Conservation (phyloP, 2,329 filamentous ascomycete genomes). For the Colletotrichum lindemuthianum region DNA sequence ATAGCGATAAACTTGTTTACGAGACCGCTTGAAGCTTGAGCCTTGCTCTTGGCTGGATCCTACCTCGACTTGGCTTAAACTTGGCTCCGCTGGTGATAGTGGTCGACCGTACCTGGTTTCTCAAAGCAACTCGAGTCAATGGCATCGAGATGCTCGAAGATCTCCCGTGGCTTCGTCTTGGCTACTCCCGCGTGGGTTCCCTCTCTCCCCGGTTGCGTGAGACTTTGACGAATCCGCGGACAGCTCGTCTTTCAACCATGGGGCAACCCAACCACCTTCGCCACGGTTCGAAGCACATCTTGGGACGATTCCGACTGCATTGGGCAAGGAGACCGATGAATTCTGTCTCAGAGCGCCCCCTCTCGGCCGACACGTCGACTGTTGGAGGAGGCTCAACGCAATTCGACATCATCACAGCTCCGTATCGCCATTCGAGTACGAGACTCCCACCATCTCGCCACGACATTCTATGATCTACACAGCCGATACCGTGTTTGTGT, state of each 20-base stretch:
- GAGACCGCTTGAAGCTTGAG: background rate
- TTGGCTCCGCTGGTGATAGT: background rate
- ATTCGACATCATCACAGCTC: background rate
- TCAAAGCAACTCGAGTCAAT: background rate
- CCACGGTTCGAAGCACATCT: conserved; percentile 3
- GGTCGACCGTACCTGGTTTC: background rate
- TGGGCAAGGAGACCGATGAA: conserved; percentile 18
- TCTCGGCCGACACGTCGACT: conserved; percentile 1
- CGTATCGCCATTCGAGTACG: background rate
- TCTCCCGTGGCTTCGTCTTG: background rate
- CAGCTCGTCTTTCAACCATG: background rate
- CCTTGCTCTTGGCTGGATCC: conserved; percentile 2
- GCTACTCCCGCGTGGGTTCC: background rate
- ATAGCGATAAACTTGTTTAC: background rate
- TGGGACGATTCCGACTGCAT: conserved; percentile 18
- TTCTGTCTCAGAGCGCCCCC: background rate
- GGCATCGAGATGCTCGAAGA: background rate
- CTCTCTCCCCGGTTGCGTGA: background rate
- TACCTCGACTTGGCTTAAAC: background rate
- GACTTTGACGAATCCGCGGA: background rate
- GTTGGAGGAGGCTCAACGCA: background rate
- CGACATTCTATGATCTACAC: background rate
- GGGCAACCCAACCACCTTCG: conserved; percentile 8
- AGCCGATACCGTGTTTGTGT: conserved; percentile 20
- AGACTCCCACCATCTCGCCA: background rate